Percentiles rank a stretch among this genome's conserved stretches.
Evolutionary conservation across 768 basidiomycete species (phyloP).

Genomic region (Rhodosporidiobolus sp.): DNA sequence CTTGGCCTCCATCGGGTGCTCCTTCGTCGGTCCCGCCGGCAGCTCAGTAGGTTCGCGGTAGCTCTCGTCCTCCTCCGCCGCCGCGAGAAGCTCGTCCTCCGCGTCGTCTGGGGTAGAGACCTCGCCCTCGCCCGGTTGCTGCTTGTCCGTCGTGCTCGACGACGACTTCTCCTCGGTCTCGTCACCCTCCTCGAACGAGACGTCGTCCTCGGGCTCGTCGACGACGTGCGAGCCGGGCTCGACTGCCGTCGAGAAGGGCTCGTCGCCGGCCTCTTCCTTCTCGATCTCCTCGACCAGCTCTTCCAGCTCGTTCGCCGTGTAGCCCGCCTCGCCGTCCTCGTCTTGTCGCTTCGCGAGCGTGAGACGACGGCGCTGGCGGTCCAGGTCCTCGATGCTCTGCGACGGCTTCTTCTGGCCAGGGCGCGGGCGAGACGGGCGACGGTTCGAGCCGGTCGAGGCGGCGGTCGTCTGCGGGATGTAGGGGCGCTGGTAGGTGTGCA

Average conservation of each 20-base stretch:
- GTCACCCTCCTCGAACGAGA: not conserved
- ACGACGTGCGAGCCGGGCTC: slow-evolving; percentile 20
- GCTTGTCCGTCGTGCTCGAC: not conserved
- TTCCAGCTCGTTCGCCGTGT: slow-evolving; percentile 2
- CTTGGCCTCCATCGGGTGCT: slow-evolving; percentile 62
- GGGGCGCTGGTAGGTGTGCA: slow-evolving; percentile 21
- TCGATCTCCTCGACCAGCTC: slow-evolving; percentile 18
- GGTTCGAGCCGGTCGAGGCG: not conserved
- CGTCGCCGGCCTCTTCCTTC: not conserved
- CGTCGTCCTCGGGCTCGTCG: slow-evolving; percentile 9
- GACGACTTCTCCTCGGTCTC: not conserved
- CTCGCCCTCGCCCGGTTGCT: not conserved
- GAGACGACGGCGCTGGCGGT: not conserved
- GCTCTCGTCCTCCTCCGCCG: slow-evolving; percentile 9
- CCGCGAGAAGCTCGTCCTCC: not conserved
- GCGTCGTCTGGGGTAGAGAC: not conserved
- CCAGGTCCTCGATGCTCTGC: not conserved
- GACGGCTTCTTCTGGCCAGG: not conserved
- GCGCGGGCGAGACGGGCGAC: slow-evolving; percentile 2
- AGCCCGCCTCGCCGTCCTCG: not conserved
- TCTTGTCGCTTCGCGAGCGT: not conserved
- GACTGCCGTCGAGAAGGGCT: slow-evolving; percentile 6
- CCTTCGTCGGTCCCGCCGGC: slow-evolving; percentile 12
- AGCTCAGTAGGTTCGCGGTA: slow-evolving; percentile 7
- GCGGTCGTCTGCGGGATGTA: slow-evolving; percentile 6